Base-by-base conservation (phyloP, 345 rosid genomes). In the Eucalyptus paniculata region DNA sequence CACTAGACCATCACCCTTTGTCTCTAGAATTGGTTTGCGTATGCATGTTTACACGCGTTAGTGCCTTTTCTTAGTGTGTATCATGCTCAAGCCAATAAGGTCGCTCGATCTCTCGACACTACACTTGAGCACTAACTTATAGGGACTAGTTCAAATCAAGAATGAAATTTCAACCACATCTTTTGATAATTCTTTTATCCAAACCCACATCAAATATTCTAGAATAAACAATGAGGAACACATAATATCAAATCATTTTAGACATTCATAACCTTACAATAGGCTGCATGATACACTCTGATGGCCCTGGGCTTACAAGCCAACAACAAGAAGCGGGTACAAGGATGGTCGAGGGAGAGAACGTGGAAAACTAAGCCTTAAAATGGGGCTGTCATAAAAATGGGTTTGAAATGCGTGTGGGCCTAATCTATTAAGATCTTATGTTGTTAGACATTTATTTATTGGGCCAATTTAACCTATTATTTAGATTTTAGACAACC, bases 21-120 rank as follows among this genome's bases (percentile, higher is more conserved):
- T 26, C n/a, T 58, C n/a, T 58, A 12, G 6, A 58, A 58, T 58
- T 58, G 65, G n/a, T 58, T 26, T 58, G n/a, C 2, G 2, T 1
- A 0, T 9, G 30, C 65, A 26, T 28, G 15, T 26, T 58, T 26
- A 12, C 0, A 0, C 0, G n/a, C 3, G 1, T 58, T 58, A 53
- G 24, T 58, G 65, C 7, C 2, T 28, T 26, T 58, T 58, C n/a
- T 26, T 26, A 5, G n/a, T 58, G n/a, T 58, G 65, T 26, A 58
- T 26, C 65, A 28, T 58, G 65, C n/a, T 58, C 65, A 26, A 58
- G 15, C 7, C 15, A 11, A 58, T 21, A 26, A 10, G 7, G 14
- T 58, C n/a, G 7, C n/a, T 11, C 0, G 4, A 58, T 28, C 65
- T 58, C 15, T 58, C 4, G 7, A 58, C 14, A 26, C 3, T 30